phyloP scores from a whole-genome alignment of 768 basidiomycete species.

The Termitomyces titanicus region DNA sequence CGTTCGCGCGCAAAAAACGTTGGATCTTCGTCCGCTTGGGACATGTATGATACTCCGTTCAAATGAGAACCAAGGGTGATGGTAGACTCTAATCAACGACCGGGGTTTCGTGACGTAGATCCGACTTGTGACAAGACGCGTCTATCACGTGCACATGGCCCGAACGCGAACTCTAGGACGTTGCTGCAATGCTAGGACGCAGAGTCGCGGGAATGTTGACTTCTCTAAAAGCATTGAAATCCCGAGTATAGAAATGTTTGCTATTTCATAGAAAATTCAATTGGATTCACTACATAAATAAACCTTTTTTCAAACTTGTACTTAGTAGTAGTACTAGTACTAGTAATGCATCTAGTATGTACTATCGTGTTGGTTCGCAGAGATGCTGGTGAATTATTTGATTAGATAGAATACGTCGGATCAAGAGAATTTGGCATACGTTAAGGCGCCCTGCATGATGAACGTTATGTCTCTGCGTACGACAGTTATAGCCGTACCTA shows the following conservation, averaged over 20 bases:
- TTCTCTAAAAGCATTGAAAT: too few species aligned
- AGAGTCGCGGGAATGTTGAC: too few species aligned
- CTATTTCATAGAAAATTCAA: too few species aligned
- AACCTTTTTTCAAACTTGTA: too few species aligned
- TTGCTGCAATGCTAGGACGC: too few species aligned
- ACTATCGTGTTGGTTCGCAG: conserved; percentile 17
- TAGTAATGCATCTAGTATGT: too few species aligned
- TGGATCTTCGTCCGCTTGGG: conserved; percentile 41
- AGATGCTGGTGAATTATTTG: conserved; percentile 13
- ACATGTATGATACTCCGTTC: conserved; percentile 18
- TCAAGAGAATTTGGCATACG: conserved; percentile 14
- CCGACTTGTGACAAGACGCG: conserved; percentile 2
- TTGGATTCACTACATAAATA: too few species aligned
- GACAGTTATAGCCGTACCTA: conserved; percentile 30
- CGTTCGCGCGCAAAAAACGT: conserved; percentile 81
- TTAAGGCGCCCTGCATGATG: conserved; percentile 23
- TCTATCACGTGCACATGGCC: not conserved
- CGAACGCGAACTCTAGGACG: too few species aligned
- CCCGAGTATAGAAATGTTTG: too few species aligned
- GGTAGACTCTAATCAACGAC: not conserved
- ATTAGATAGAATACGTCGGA: not conserved
- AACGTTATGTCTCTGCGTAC: conserved; percentile 20
- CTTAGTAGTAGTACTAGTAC: too few species aligned
- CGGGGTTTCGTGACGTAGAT: not conserved
- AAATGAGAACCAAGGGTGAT: not conserved